A percentile compares a stretch with the other conserved stretches of the same genome.
These are phyloP conservation scores for Ajuga chamaepitys DNA, from an alignment of 257 asterid species.

Conservation along the genomic window DNA sequence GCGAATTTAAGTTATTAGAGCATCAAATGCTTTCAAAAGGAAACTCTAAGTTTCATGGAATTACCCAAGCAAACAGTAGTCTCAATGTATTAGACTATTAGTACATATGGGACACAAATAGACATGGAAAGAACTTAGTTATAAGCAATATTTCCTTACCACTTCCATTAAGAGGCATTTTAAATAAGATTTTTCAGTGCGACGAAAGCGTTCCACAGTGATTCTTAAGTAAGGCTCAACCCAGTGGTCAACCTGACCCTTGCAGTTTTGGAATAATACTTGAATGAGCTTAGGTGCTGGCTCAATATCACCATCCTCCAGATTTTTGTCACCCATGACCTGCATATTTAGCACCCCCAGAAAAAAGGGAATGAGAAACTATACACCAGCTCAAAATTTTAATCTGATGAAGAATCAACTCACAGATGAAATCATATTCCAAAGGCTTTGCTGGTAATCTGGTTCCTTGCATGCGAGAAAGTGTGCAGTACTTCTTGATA, in stretches of 20 bases:
- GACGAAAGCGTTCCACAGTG: conserved; percentile 74
- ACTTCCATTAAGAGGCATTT: conserved; percentile 90
- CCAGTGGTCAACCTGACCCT: conserved; percentile 96
- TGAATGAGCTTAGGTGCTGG: conserved; percentile 97
- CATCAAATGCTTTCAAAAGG: too few species aligned
- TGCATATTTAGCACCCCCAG: conserved; percentile 30
- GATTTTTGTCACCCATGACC: conserved; percentile 82
- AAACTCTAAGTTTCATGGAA: neutral
- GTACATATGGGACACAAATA: neutral
- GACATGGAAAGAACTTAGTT: neutral
- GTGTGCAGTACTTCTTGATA: conserved; percentile 87
- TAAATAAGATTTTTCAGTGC: conserved; percentile 59
- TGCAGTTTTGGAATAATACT: conserved; percentile 88
- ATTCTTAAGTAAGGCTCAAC: conserved; percentile 84
- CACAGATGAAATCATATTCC: conserved; percentile 90
- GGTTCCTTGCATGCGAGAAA: conserved; percentile 93
- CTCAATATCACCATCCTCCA: conserved; percentile 95
- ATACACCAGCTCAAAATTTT: neutral
- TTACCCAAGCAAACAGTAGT: neutral
- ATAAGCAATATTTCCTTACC: conserved; percentile 37
- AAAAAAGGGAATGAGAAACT: neutral
- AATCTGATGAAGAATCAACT: conserved; percentile 25
- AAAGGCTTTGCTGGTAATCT: conserved; percentile 96
- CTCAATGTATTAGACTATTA: neutral
- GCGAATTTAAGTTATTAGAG: neutral